These are phyloP conservation scores for Schoenoplectus triqueter DNA, from an alignment of 202 grass and related monocot genomes.

Conservation along the genomic window DNA sequence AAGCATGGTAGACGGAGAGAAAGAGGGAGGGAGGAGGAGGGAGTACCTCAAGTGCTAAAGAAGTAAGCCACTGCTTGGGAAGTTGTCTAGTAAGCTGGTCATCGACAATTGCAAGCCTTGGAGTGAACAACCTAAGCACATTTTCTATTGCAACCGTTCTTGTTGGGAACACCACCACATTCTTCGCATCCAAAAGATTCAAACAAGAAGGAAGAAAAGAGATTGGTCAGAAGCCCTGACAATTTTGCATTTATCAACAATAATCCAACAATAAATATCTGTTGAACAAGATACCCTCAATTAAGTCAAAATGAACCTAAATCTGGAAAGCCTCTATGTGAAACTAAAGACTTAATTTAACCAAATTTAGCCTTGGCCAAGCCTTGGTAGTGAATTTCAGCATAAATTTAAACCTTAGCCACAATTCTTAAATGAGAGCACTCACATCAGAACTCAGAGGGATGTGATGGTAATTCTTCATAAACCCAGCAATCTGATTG, in stretches of 20 bases:
- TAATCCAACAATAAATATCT: background rate
- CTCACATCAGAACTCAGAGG: conserved; percentile 87
- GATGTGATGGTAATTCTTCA: conserved; percentile 97
- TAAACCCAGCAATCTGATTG: conserved; percentile 86
- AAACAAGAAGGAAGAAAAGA: conserved; percentile 43
- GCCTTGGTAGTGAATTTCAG: conserved; percentile 21
- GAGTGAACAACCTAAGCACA: conserved; percentile 82
- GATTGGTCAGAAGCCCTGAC: background rate
- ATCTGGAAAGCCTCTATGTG: background rate
- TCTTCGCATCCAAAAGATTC: conserved; percentile 57
- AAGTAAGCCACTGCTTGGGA: conserved; percentile 92
- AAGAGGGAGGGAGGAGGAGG: background rate
- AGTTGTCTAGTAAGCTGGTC: conserved; percentile 95
- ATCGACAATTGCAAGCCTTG: conserved; percentile 92
- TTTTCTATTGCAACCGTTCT: conserved; percentile 93
- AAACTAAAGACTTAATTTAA: conserved; percentile 23
- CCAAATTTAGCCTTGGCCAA: background rate
- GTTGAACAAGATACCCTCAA: background rate
- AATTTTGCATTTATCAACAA: conserved; percentile 12
- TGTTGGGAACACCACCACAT: conserved; percentile 89
- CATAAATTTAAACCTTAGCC: conserved; percentile 9
- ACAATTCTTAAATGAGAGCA: conserved; percentile 22
- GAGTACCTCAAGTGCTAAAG: conserved; percentile 76
- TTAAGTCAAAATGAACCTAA: conserved; percentile 16
- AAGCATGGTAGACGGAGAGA: background rate